Evolutionary conservation across 2,329 filamentous ascomycete genomes (phyloP), one percentile per base, ranked within the genome.

Genomic region (Fusarium oxysporum): DNA sequence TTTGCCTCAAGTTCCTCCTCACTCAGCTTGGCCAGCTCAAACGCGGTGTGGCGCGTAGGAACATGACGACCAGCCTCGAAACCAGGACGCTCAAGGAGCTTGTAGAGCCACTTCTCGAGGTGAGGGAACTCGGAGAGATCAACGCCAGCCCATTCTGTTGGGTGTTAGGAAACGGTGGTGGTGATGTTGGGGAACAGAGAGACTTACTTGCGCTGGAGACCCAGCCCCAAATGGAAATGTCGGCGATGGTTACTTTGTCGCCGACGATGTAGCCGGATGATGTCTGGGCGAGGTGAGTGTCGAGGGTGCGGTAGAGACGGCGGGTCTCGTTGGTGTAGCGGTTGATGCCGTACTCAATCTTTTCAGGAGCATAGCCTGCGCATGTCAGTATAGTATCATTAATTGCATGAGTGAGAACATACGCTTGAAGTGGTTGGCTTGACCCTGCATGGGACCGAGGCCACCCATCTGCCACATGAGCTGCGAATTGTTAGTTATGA

Each of bases 141-240:
- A 47, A 85, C 55, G 40, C 83, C 83, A 6, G 81, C 73, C 83
- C 83, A 85, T 48, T 79, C 82, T 82, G 61, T 38, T 35, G 11
- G 35, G 19, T 45, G 21, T 70, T 30, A 62, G 65, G 16, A 5
- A 28, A 6, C 10, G 19, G 1, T 10, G n/a, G 21, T 23, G 19
- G 2, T 25, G 25, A 37, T n/a, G 14, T 3, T 12, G 1, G 21
- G 30, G 8, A 1, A 3, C 8, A 21, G 25, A 32, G 23, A 5
- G 12, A 77, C 81, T 70, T 80, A 89, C 87, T 81, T 40, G 84
- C 81, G 19, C 80, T 59, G 8, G 90, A 86, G 8, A 96, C 87
- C 94, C 94, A 97, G 32, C 93, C 93, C 88, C 92, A 95, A 80
- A 90, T 89, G 45, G 93, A 86, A 68, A 97, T 93, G 80, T 97